Evolutionary conservation across 2,329 filamentous ascomycete genomes (phyloP), one percentile per base, ranked within the genome.

Genomic region (Talaromyces albobiverticillius): DNA sequence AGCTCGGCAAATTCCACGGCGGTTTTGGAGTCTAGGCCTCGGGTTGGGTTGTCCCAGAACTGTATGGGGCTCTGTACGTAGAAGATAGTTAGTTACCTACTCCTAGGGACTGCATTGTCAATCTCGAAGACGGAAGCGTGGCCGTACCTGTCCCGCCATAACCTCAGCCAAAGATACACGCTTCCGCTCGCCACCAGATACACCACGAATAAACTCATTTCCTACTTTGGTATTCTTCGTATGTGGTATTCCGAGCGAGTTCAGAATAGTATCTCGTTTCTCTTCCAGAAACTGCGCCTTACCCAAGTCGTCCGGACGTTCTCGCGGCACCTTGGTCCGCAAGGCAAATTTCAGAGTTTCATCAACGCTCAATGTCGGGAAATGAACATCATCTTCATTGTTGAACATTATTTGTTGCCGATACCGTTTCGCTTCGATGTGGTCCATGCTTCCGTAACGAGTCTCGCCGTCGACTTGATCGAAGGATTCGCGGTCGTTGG

Each of bases 311-410:
- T 60, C 58, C 0, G 65, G 62, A 2, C 67, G 61, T 46, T 67
- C 63, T 5, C 60, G 57, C 1, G 68, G 68, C 2, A 69, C 46
- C 23, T 70, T 70, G 50, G 68, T 84, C 32, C 83, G 79, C 2
- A 88, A 77, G 0, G 88, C 88, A 61, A 91, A 91, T 54, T 84
- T 80, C 14, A 92, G 77, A 0, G 88, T 91, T 54, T 89, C 80
- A 2, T 87, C 85, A 4, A 91, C 87, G 0, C 85, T 89, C 22
- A 92, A 73, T 4, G 88, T 86, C 0, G 88, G 85, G 59, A 90
- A 92, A 64, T 90, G 87, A 18, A 86, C 76, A 64, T 90, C 87
- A 18, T 86, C 83, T 71, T 92, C 88, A 18, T 89, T 85, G 62
- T 90, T 90, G 67, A 92, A 91, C 46, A 89, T 79, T 42, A 74